Base-by-base conservation (phyloP, 2,329 filamentous ascomycete species). In the Sporothrix variecibatus region DNA sequence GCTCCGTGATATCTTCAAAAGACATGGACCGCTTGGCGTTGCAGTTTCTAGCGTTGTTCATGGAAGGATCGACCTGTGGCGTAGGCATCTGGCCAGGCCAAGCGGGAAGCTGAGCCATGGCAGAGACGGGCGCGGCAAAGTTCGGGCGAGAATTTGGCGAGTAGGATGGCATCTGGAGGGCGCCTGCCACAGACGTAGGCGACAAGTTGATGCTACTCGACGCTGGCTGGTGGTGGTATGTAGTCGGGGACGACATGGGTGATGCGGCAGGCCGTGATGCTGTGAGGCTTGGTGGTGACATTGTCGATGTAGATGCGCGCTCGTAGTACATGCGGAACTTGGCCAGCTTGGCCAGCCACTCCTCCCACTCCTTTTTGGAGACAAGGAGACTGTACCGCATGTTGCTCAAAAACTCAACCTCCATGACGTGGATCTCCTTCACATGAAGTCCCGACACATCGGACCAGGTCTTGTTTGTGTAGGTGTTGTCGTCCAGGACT, bases 391-490 rank as follows among this genome's bases (percentile, higher is more conserved):
- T 94, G 83, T 98, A 99, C 79, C 95, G 91, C 92, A 99, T 97
- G 82, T 98, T 98, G 86, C 95, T 98, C 76, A 99, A 86, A 79
- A 99, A 99, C 82, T 99, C 96, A n/a, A 99, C 96, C 82, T 99
- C 96, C 96, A 99, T 99, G 62, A 98, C 93, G 81, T 99, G 96
- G 71, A 99, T 97, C 82, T 99, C 96, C 75, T 92, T 91, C 15
- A 98, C 95, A 1, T 93, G 91, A 75, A 99, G 97, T 62, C 93
- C 93, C 0, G 96, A 98, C 12, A 99, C 96, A 79, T 99, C 96
- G 2, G 95, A 96, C 96, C 96, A 99, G 0, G 96, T 99, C 86
- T 98, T 98, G 85, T 99, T 99, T 51, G 96, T 98, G 83, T 99
- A 99, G 0, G 96, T 98, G 82, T 98, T 99, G 82, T 99, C 96